Percentiles rank a stretch among this genome's conserved stretches.
Conservation (phyloP, 2,329 filamentous ascomycete genomes). For the Phaeosphaeriaceae sp. region DNA sequence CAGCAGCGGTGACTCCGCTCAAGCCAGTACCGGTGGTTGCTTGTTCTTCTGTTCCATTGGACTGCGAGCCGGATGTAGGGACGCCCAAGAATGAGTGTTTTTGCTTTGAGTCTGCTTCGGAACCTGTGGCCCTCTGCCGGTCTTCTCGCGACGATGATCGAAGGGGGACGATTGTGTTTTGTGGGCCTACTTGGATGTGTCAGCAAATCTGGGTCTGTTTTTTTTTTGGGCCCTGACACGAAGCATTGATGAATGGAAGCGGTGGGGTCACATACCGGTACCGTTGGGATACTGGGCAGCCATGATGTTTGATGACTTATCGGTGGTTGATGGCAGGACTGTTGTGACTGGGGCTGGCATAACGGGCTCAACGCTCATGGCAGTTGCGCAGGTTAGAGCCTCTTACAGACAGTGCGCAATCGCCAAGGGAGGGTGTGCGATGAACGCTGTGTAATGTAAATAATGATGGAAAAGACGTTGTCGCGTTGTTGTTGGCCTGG, state of each 20-base stretch:
- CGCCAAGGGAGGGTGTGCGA: slow-evolving; percentile 5
- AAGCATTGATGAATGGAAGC: not conserved
- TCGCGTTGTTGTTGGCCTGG: slow-evolving; percentile 16
- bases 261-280: slow-evolving; percentile 34
- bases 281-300: slow-evolving; percentile 41
- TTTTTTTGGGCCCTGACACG: too few relatives aligned
- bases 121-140: slow-evolving; percentile 27
- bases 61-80: slow-evolving; percentile 39
- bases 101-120: slow-evolving; percentile 39
- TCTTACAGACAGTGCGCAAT: slow-evolving; percentile 20
- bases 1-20: slow-evolving; percentile 53
- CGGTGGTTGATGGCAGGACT: slow-evolving; percentile 31
- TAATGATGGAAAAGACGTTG: slow-evolving; percentile 17
- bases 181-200: slow-evolving; percentile 16
- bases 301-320: slow-evolving; percentile 33
- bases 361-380: slow-evolving; percentile 46
- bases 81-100: slow-evolving; percentile 48
- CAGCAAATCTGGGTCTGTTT: slow-evolving; percentile 9
- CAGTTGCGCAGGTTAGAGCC: slow-evolving; percentile 27
- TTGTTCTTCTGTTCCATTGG: slow-evolving; percentile 33
- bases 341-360: slow-evolving; percentile 35
- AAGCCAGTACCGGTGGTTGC: slow-evolving; percentile 49
- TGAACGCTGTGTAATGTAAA: slow-evolving; percentile 18
- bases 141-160: slow-evolving; percentile 33
- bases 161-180: slow-evolving; percentile 26